Conservation (phyloP, 371 early-diverging fungal species). For the Mortierella sp. region DNA sequence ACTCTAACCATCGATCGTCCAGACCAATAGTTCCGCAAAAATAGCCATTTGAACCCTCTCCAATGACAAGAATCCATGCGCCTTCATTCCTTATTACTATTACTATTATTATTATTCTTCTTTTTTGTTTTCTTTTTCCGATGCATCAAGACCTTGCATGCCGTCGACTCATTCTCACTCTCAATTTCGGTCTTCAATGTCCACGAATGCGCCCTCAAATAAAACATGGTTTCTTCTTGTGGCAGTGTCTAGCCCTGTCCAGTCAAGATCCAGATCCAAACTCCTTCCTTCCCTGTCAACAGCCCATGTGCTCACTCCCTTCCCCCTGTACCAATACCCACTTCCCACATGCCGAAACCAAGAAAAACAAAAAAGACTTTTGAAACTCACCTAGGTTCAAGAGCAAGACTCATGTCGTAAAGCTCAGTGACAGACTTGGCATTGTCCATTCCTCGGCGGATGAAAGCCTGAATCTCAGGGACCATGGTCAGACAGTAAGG, state of each 20-base stretch:
- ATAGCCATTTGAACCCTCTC: neutral
- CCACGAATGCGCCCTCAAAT: neutral
- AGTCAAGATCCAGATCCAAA: neutral
- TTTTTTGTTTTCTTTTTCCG: neutral
- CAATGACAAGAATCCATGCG: neutral
- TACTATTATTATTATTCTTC: too few relatives aligned
- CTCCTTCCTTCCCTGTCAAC: neutral
- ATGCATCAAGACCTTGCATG: conserved; percentile 7
- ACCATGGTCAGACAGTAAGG: conserved; percentile 86
- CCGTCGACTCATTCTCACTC: neutral
- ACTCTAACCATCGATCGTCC: neutral
- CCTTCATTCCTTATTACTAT: neutral
- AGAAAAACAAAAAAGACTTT: neutral
- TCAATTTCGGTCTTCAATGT: neutral
- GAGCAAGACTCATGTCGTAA: conserved; percentile 74
- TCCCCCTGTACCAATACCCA: neutral
- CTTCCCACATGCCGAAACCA: neutral
- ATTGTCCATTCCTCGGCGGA: conserved; percentile 71
- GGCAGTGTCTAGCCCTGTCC: neutral
- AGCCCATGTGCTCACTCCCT: neutral
- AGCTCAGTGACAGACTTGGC: conserved; percentile 76
- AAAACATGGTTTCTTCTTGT: neutral
- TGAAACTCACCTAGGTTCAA: conserved; percentile 76
- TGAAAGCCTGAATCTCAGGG: conserved; percentile 85
- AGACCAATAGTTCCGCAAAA: neutral